phyloP scores from a whole-genome alignment of 768 basidiomycete genomes.

The Lactarius hatsudake region DNA sequence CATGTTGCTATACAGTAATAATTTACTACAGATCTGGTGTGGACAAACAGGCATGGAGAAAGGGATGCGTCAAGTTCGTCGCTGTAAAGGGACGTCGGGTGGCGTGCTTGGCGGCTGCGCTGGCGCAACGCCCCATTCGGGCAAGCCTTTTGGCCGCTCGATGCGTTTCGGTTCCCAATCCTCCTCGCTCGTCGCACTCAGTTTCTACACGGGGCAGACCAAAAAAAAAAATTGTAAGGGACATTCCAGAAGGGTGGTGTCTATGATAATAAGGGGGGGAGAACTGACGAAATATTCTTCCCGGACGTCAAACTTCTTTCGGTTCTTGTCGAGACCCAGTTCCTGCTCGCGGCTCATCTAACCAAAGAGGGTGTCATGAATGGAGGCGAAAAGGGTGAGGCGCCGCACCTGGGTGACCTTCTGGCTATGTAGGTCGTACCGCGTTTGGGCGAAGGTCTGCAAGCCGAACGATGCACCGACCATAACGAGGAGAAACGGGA shows the following conservation, averaged over 20 bases:
- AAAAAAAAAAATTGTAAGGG: constrained; percentile 1
- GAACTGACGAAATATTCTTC: constrained; percentile 93
- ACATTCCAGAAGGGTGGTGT: neutral
- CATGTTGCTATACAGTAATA: neutral
- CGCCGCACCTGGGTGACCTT: constrained; percentile 62
- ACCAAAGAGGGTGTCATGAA: neutral
- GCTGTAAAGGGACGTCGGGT: constrained; percentile 1
- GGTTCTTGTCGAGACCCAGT: constrained; percentile 60
- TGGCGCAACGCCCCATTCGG: constrained; percentile 90
- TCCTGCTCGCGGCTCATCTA: constrained; percentile 79
- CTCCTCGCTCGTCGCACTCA: constrained; percentile 59
- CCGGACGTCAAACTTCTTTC: constrained; percentile 85
- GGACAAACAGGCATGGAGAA: neutral
- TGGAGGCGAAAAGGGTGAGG: no score
- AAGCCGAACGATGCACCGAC: constrained; percentile 86
- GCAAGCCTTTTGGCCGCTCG: constrained; percentile 77
- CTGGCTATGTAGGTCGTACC: constrained; percentile 85
- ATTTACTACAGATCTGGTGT: neutral
- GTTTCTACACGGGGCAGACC: constrained; percentile 44
- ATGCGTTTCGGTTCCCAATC: constrained; percentile 90
- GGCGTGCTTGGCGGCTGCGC: constrained; percentile 42
- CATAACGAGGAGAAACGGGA: constrained; percentile 83
- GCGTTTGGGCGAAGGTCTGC: constrained; percentile 79
- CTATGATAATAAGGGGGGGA: neutral
- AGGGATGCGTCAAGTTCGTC: constrained; percentile 4